A percentile compares a stretch with the other conserved stretches of the same genome.
phyloP scores from a whole-genome alignment of 2,329 filamentous ascomycete genomes.

The Hawksworthiomyces lignivorus region DNA sequence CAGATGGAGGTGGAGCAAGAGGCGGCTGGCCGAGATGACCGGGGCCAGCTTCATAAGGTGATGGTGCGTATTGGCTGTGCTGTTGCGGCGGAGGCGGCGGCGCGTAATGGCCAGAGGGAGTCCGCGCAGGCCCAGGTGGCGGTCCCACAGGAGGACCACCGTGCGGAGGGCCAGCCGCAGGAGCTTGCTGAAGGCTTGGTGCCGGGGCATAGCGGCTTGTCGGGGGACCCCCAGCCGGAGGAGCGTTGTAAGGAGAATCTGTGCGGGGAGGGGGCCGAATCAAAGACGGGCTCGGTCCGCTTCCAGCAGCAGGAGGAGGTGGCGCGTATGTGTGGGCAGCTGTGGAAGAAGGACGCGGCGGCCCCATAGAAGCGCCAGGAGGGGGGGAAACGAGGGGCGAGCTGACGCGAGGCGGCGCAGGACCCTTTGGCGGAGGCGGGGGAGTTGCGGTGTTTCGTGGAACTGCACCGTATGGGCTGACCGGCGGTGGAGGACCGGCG shows the following conservation, averaged over 20 bases:
- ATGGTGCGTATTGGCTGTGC: slow-evolving; percentile 50
- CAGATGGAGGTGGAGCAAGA: slow-evolving; percentile 33
- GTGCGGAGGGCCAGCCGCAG: slow-evolving; percentile 22
- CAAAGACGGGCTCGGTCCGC: slow-evolving; percentile 24
- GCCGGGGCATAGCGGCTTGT: slow-evolving; percentile 69
- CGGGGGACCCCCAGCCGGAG: slow-evolving; percentile 61
- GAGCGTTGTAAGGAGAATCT: slow-evolving; percentile 78
- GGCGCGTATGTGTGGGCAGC: slow-evolving; percentile 59
- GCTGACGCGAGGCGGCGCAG: slow-evolving; percentile 59
- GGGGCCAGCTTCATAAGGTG: slow-evolving; percentile 38
- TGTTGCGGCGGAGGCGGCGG: slow-evolving; percentile 32
- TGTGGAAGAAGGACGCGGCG: slow-evolving; percentile 44
- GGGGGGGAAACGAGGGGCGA: slow-evolving; percentile 60
- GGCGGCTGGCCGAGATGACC: slow-evolving; percentile 30
- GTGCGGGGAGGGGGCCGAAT: slow-evolving; percentile 60
- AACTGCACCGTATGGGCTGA: slow-evolving; percentile 44
- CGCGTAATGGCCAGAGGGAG: slow-evolving; percentile 41
- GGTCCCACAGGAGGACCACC: slow-evolving; percentile 16
- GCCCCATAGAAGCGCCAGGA: slow-evolving; percentile 37
- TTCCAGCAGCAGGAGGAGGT: slow-evolving; percentile 32
- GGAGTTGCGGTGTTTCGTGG: slow-evolving; percentile 60
- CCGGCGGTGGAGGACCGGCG: slow-evolving; percentile 49
- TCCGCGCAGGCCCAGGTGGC: slow-evolving; percentile 37
- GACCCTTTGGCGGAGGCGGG: slow-evolving; percentile 74
- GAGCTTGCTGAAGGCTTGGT: slow-evolving; percentile 43